Percentiles rank a stretch among this genome's conserved stretches.
Evolutionary conservation across 768 basidiomycete genomes (phyloP).

Genomic region (Rhodotorula toruloides): DNA sequence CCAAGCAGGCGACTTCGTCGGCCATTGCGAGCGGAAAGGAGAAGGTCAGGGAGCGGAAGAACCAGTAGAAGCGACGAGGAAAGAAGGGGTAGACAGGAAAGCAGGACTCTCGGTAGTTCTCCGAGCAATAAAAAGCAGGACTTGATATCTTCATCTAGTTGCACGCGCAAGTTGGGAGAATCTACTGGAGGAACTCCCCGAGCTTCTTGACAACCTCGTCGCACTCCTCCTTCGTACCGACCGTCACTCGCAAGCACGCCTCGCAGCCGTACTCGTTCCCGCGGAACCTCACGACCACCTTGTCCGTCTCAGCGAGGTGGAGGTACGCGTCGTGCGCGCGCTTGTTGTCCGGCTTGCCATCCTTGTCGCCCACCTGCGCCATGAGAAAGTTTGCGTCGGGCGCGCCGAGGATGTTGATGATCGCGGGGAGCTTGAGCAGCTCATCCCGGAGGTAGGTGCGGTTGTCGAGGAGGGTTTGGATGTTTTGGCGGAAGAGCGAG

Average conservation of each 20-base stretch:
- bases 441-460: constrained; percentile 56
- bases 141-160: neutral
- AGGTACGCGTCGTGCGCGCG: constrained; percentile 66
- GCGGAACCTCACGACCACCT: constrained; percentile 81
- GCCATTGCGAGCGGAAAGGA: neutral
- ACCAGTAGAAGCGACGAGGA: neutral
- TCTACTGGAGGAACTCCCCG: constrained; percentile 42
- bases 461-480: constrained; percentile 57
- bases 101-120: no score
- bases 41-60: constrained; percentile 20
- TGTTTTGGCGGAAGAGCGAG: constrained; percentile 58
- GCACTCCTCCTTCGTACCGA: constrained; percentile 81
- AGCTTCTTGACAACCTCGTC: constrained; percentile 57
- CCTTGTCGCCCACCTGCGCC: constrained; percentile 59
- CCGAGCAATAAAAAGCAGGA: no score
- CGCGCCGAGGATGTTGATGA: constrained; percentile 65
- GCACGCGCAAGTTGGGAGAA: no score
- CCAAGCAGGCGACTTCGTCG: constrained; percentile 13
- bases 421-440: constrained; percentile 46
- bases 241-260: constrained; percentile 81
- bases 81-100: neutral
- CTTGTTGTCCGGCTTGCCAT: constrained; percentile 56
- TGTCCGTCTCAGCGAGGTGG: constrained; percentile 59
- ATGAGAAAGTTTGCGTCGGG: constrained; percentile 88
- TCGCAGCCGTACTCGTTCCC: constrained; percentile 79